Evolutionary conservation across 352 stramenopile species (phyloP).

Genomic region (Pythium phragmiticola): DNA sequence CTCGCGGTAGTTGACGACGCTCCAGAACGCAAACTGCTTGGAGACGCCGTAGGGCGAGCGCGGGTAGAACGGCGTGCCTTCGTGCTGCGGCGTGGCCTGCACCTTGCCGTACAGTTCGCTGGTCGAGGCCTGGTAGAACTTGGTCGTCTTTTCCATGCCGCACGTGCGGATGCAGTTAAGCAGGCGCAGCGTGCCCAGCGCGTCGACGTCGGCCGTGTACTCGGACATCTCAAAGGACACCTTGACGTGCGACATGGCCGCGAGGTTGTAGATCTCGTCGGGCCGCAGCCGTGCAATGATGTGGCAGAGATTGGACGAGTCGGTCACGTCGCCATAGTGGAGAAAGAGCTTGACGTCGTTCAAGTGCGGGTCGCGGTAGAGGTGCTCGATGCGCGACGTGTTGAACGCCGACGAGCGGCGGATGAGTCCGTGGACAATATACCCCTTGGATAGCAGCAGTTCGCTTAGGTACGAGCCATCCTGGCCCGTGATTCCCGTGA

Average conservation of each 20-base stretch:
- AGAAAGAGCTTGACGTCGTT: constrained; percentile 95
- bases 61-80: constrained; percentile 98
- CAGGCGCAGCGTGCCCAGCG: constrained; percentile 94
- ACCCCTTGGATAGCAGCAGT: constrained; percentile 96
- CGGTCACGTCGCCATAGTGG: constrained; percentile 98
- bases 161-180: constrained; percentile 96
- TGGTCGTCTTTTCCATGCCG: constrained; percentile 65
- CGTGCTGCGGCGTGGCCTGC: constrained; percentile 94
- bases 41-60: constrained; percentile 97
- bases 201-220: constrained; percentile 99
- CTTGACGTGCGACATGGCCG: constrained; percentile 98
- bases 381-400: constrained; percentile 97
- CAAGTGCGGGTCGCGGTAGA: constrained; percentile 95
- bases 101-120: constrained; percentile 99
- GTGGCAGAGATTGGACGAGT: constrained; percentile 96
- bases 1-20: constrained; percentile 98
- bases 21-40: constrained; percentile 99
- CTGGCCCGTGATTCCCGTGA: constrained; percentile 99
- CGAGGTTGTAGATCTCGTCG: constrained; percentile 99
- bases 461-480: constrained; percentile 98
- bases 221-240: constrained; percentile 99
- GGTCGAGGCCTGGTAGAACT: constrained; percentile 98
- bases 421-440: constrained; percentile 95
- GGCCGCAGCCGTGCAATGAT: constrained; percentile 95
- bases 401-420: constrained; percentile 98